Evolutionary conservation across 441 rosid genomes (phyloP).

Genomic region (Corymbia calophylla): DNA sequence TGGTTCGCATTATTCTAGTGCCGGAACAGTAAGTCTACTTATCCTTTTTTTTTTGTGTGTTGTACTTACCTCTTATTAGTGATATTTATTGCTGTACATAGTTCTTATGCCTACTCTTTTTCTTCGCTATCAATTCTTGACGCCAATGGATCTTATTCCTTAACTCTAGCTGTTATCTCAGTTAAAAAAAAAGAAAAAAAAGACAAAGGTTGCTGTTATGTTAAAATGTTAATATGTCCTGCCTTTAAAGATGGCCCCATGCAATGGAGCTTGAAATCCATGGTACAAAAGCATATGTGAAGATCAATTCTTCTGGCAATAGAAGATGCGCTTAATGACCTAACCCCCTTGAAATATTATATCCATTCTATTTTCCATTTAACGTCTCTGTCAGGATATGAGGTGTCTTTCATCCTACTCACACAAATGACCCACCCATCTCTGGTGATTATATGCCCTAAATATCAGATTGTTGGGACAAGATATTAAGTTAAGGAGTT

Average conservation of each 20-base stretch:
- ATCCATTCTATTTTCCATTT: not conserved
- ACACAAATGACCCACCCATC: not conserved
- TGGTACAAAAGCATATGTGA: not conserved
- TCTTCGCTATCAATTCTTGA: not conserved
- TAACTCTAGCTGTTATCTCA: not conserved
- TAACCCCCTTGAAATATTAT: not conserved
- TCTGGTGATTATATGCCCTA: not conserved
- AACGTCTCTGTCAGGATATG: not conserved
- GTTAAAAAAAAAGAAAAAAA: not conserved
- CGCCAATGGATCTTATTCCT: not conserved
- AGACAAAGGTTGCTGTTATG: not conserved
- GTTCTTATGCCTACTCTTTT: not conserved
- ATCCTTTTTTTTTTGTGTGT: not conserved
- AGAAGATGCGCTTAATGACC: not conserved
- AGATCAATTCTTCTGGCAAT: not conserved
- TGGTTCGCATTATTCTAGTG: slow-evolving; percentile 99
- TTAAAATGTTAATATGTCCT: not conserved
- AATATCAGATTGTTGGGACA: not conserved
- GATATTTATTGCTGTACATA: not conserved
- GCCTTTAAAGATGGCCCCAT: not conserved
- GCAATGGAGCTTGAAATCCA: not conserved
- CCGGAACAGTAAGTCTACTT: slow-evolving; percentile 75
- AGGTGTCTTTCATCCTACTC: not conserved
- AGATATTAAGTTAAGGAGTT: not conserved
- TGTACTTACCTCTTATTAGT: not conserved